Conservation (phyloP, 257 asterid species). For the Solanum sejunctum region DNA sequence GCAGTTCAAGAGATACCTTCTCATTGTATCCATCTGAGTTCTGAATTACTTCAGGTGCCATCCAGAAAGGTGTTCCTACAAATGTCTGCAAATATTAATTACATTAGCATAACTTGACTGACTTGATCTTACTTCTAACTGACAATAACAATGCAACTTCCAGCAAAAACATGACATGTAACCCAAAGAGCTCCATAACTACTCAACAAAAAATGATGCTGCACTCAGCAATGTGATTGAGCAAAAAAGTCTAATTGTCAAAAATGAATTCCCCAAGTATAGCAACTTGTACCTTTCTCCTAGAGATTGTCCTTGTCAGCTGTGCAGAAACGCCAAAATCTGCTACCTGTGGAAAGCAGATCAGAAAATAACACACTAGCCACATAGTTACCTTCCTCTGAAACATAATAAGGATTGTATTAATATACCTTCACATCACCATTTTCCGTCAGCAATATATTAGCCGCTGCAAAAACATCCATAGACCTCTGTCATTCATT, state of each 20-base stretch:
- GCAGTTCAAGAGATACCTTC: conserved; percentile 42
- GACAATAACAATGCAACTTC: background rate
- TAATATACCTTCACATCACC: conserved; percentile 91
- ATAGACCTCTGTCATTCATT: background rate
- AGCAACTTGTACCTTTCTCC: conserved; percentile 64
- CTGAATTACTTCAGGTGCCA: conserved; percentile 99
- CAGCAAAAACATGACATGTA: background rate
- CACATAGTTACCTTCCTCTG: background rate
- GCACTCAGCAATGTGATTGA: background rate
- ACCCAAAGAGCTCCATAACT: background rate
- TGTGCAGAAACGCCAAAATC: conserved; percentile 99
- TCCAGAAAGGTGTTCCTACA: conserved; percentile 99
- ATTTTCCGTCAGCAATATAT: conserved; percentile 83
- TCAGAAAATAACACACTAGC: background rate
- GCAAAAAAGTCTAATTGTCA: background rate
- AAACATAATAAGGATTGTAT: background rate
- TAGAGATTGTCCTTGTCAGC: conserved; percentile 85
- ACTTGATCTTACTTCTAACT: background rate
- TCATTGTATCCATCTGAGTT: conserved; percentile 97
- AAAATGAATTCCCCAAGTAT: background rate
- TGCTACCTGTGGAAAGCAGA: conserved; percentile 53
- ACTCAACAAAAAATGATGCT: background rate
- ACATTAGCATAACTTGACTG: conserved; percentile 29
- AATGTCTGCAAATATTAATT: conserved; percentile 68
- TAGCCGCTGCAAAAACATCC: conserved; percentile 74